A percentile compares a stretch with the other conserved stretches of the same genome.
These are phyloP conservation scores for Wickerhamiella azymoides DNA, from an alignment of 805 yeast species.

Conservation along the genomic window DNA sequence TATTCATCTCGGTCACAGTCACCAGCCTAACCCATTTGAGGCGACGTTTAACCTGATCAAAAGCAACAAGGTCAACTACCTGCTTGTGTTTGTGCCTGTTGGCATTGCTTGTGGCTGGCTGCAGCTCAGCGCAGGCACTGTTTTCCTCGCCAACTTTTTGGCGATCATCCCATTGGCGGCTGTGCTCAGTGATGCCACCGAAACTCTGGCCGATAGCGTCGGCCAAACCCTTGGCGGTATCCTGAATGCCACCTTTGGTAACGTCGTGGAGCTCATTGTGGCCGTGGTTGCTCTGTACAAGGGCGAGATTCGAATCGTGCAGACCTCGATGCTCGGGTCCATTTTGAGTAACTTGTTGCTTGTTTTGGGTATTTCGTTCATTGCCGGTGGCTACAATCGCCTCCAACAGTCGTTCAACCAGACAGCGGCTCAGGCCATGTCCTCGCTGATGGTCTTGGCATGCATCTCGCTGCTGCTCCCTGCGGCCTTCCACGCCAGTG, in stretches of 20 bases:
- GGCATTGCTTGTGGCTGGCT: conserved; percentile 64
- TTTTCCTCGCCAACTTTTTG: conserved; percentile 65
- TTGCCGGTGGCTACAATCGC: conserved; percentile 82
- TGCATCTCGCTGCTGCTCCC: conserved; percentile 83
- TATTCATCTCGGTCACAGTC: neutral
- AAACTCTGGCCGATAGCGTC: conserved; percentile 72
- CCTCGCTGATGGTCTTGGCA: conserved; percentile 81
- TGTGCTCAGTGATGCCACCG: conserved; percentile 82
- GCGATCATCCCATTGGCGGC: conserved; percentile 92
- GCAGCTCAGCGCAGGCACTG: conserved; percentile 37
- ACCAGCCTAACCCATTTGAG: conserved; percentile 1
- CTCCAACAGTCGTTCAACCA: conserved; percentile 82
- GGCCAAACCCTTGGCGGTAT: conserved; percentile 92
- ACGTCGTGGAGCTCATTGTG: conserved; percentile 93
- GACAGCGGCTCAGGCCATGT: conserved; percentile 97
- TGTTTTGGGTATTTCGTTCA: conserved; percentile 90
- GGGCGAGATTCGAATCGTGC: conserved; percentile 85
- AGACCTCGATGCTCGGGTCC: conserved; percentile 94
- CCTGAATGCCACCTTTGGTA: conserved; percentile 92
- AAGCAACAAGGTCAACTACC: conserved; percentile 39
- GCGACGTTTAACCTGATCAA: conserved; percentile 9
- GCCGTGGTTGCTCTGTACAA: conserved; percentile 76
- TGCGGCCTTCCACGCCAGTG: conserved; percentile 79
- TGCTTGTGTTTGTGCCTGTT: conserved; percentile 75
- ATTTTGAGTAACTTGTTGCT: conserved; percentile 75